Base-by-base conservation (phyloP, 257 asterid species). In the Gentiana dahurica region DNA sequence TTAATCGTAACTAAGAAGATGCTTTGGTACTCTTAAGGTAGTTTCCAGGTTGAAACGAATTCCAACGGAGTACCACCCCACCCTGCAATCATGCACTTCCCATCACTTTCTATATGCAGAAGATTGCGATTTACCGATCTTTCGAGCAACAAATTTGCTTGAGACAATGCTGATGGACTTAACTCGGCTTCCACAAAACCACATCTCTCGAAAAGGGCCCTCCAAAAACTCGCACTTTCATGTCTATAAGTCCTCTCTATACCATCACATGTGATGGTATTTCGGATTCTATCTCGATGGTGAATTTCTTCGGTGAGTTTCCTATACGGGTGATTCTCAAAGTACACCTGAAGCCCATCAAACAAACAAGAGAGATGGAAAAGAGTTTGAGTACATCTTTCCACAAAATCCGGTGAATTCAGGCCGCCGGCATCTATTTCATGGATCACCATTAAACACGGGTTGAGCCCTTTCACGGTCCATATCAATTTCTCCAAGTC, bases 361-460 rank as follows among this genome's bases (percentile, higher is more conserved):
- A 77, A 77, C 37, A 51, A 53, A 9, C 81, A 72, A 1, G 81
- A 75, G 4, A 67, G 65, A 55, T 71, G 63, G 4, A 68, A 24
- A 12, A 83, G 73, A 12, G 79, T 61, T 4, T 75, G 83, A 35
- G 72, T 71, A 34, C 78, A 84, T 4, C 82, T 73, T 13, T 74
- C 78, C 51, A 72, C 67, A 6, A 78, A 84, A 12, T 46, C 10
- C 0, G 75, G 77, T 4, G 75, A 61, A 12, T 75, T 84, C 49
- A 62, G 61, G 51, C 24, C 24, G 24, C 67, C 69, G 11, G 68
- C 78, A 63, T 81, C 89, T 2, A 61, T 68, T 63, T 84, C 94
- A 5, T 59, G 52, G 3, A 84, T 58, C 11, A 74, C 67, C 78
- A 78, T 70, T 45, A 69, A 63, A 48, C 72, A 11, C 1, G 77